Conservation (phyloP, 768 basidiomycete species). For the Rhizopogon sp. region DNA sequence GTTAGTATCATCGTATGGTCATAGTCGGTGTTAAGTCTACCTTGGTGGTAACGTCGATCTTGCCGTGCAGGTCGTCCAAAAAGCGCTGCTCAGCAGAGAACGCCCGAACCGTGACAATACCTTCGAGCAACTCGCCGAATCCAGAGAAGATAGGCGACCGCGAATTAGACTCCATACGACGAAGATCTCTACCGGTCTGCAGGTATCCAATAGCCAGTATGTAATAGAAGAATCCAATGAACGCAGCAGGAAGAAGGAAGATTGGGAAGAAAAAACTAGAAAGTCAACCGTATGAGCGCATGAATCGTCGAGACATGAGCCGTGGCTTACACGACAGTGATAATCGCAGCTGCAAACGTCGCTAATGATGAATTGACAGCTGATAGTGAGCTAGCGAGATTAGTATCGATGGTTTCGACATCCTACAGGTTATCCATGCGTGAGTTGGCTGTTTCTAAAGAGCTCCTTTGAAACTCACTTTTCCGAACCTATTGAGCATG, state of each 20-base stretch:
- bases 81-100: slow-evolving; percentile 82
- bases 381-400: slow-evolving; percentile 62
- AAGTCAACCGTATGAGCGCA: slow-evolving; percentile 4
- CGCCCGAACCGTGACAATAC: slow-evolving; percentile 89
- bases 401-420: slow-evolving; percentile 81
- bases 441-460: background rate
- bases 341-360: slow-evolving; percentile 68
- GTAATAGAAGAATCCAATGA: slow-evolving; percentile 74
- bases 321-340: slow-evolving; percentile 57
- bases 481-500: slow-evolving; percentile 83
- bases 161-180: slow-evolving; percentile 88
- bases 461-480: slow-evolving; percentile 29
- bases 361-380: slow-evolving; percentile 77
- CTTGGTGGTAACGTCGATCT: slow-evolving; percentile 77
- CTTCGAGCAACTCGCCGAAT: slow-evolving; percentile 78
- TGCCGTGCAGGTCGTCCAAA: slow-evolving; percentile 65
- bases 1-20: background rate
- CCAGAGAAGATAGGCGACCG: slow-evolving; percentile 82
- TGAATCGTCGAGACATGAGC: slow-evolving; percentile 5
- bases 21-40: slow-evolving; percentile 26
- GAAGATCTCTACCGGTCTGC: slow-evolving; percentile 76
- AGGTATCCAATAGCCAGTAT: slow-evolving; percentile 67
- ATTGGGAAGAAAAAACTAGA: slow-evolving; percentile 67
- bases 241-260: slow-evolving; percentile 72
- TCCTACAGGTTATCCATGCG: slow-evolving; percentile 37